phyloP scores from a whole-genome alignment of 1,284 basidiomycete species.

The Anthracocystis walkeri region DNA sequence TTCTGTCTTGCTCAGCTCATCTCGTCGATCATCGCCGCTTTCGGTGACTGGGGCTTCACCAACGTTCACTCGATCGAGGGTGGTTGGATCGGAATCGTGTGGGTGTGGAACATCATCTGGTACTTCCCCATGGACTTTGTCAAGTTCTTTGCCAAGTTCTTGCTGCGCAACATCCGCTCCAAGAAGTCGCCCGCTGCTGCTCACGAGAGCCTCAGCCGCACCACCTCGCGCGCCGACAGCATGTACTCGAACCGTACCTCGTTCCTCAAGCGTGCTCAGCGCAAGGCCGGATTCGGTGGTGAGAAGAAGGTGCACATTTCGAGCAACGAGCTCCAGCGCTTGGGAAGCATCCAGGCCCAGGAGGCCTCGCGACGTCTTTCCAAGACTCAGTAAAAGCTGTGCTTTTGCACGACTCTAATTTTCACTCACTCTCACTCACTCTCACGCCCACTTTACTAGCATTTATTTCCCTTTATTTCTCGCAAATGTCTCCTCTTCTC shows the following conservation, averaged over 20 bases:
- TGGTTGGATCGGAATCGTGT: conserved; percentile 96
- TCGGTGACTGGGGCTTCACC: conserved; percentile 74
- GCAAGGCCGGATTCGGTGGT: conserved; percentile 85
- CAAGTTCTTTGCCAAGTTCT: conserved; percentile 89
- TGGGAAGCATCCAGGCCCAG: conserved; percentile 85
- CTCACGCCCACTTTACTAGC: not conserved
- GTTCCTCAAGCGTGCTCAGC: conserved; percentile 85
- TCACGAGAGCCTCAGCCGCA: conserved; percentile 81
- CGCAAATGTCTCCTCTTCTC: not conserved
- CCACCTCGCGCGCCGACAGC: conserved; percentile 89
- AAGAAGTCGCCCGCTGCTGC: conserved; percentile 72
- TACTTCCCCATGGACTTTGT: conserved; percentile 93
- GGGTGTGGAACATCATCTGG: conserved; percentile 84
- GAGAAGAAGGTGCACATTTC: conserved; percentile 77
- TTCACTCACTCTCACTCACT: not conserved
- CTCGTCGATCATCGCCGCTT: conserved; percentile 93
- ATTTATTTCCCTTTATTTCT: conserved; percentile 5
- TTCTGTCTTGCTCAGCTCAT: conserved; percentile 93
- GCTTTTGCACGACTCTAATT: not conserved
- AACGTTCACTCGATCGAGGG: conserved; percentile 52
- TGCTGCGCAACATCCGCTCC: conserved; percentile 71
- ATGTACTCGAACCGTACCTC: conserved; percentile 91
- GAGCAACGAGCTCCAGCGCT: conserved; percentile 81
- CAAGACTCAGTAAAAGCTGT: conserved; percentile 70
- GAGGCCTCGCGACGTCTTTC: conserved; percentile 81